Evolutionary conservation across 176 grass and related monocot species (phyloP), one percentile per base, ranked within the genome.

Genomic region (Thinopyrum elongatum): DNA sequence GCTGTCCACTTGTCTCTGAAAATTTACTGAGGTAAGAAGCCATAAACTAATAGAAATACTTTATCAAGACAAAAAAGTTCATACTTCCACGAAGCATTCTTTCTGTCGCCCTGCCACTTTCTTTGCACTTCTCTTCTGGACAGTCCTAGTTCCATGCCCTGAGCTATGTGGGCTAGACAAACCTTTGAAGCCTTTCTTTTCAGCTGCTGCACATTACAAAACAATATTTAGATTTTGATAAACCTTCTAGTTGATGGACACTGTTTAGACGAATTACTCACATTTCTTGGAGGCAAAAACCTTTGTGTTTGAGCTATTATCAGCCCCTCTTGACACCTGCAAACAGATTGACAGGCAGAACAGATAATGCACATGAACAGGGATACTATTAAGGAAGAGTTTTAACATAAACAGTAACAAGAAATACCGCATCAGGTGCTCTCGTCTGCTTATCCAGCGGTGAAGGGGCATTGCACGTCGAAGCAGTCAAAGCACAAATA

Each of bases 151-250:
- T 36, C 68, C 73, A 79, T 83, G 51, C 70, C 81, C 16, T 23
- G 33, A 46, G 42, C 15, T 59, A 35, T 8, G 26, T 28, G 42
- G 55, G 33, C 23, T 79, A 42, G 55, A 39, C 12, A 7, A 55
- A 74, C 79, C 44, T 60, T 66, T 83, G 42, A 55, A 74, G 38
- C 66, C 11, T 66, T 59, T 87, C 78, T 55, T 84, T 64, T 27
- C 84, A 88, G 86, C 63, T 57, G 83, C 90, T 91, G 71, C 21
- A 64, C 71, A 88, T 82, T 82, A 26, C 55, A 85, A 62, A 53
- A 4, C 30, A 33, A 27, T 64, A 68, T 21, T 85, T 77, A 88
- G 38, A 85, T 75, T 80, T 83, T 83, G 47, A 35, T 76, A 49
- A 65, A 49, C 8, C n/a, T 64, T 53, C 25, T 23, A 80, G 25